Conservation (phyloP, 306 rosid species). For the Acacia melanoxylon region DNA sequence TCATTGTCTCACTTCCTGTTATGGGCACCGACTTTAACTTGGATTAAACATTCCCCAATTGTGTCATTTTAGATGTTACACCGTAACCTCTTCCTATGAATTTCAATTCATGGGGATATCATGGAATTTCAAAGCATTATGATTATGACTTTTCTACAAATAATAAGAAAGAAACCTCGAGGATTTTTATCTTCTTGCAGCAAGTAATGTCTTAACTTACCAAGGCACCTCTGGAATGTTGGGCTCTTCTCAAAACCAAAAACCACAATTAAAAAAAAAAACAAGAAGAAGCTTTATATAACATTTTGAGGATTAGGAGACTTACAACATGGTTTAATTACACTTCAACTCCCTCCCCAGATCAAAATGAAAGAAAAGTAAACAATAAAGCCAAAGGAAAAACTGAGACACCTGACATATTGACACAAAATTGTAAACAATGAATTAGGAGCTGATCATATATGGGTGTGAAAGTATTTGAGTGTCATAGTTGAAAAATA, state of each 20-base stretch:
- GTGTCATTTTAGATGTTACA: not conserved
- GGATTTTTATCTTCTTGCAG: not conserved
- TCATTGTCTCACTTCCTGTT: not conserved
- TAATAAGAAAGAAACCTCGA: not conserved
- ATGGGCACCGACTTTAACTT: not conserved
- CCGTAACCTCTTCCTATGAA: not conserved
- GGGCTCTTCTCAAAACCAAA: not conserved
- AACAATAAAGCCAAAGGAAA: not conserved
- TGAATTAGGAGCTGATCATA: not conserved
- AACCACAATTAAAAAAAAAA: not conserved
- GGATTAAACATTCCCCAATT: not conserved
- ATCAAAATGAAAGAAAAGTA: not conserved
- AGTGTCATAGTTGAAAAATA: slow-evolving; percentile 42
- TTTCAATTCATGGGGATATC: not conserved
- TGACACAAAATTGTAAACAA: not conserved
- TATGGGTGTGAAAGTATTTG: not conserved
- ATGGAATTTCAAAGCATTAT: not conserved
- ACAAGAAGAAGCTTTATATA: not conserved
- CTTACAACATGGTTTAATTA: slow-evolving; percentile 9
- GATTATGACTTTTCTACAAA: not conserved
- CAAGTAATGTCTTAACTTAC: not conserved
- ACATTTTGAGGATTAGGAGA: slow-evolving; percentile 30
- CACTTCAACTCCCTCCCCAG: slow-evolving; percentile 14
- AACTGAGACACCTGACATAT: not conserved
- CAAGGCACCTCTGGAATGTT: not conserved